phyloP scores from a whole-genome alignment of 2,329 filamentous ascomycete genomes.

The Hysterium pulicare region DNA sequence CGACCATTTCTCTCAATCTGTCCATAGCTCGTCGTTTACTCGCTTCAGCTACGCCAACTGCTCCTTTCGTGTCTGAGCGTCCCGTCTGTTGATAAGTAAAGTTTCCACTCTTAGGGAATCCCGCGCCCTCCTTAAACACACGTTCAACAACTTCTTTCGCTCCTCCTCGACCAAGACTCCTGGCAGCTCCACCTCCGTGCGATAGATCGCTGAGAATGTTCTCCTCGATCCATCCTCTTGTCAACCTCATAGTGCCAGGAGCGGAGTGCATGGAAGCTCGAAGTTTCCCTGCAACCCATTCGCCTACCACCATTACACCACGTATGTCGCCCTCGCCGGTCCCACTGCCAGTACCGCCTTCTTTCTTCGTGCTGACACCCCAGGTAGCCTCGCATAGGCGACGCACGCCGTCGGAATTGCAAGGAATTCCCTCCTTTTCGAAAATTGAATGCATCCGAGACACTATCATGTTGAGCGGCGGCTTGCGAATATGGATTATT shows the following conservation, averaged over 20 bases:
- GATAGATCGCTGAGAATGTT: slow-evolving; percentile 66
- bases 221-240: slow-evolving; percentile 72
- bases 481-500: slow-evolving; percentile 86
- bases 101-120: slow-evolving; percentile 63
- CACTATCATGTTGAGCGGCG: slow-evolving; percentile 81
- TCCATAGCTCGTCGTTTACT: slow-evolving; percentile 70
- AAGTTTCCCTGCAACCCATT: slow-evolving; percentile 78
- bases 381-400: slow-evolving; percentile 79
- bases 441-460: slow-evolving; percentile 79
- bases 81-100: slow-evolving; percentile 53
- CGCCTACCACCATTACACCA: slow-evolving; percentile 79
- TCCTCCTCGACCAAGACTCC: slow-evolving; percentile 69
- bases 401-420: slow-evolving; percentile 84
- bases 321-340: slow-evolving; percentile 72
- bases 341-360: slow-evolving; percentile 56
- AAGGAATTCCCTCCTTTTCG: slow-evolving; percentile 80
- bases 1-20: slow-evolving; percentile 70
- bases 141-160: slow-evolving; percentile 71
- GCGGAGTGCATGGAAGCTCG: slow-evolving; percentile 41
- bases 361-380: slow-evolving; percentile 71
- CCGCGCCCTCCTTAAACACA: slow-evolving; percentile 76
- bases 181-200: slow-evolving; percentile 67
- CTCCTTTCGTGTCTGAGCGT: slow-evolving; percentile 43
- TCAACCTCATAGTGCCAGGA: slow-evolving; percentile 52
- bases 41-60: slow-evolving; percentile 67